Percentiles rank a stretch among this genome's conserved stretches.
Evolutionary conservation across 2,329 filamentous ascomycete genomes (phyloP).

Genomic region (Trichophyton simii): DNA sequence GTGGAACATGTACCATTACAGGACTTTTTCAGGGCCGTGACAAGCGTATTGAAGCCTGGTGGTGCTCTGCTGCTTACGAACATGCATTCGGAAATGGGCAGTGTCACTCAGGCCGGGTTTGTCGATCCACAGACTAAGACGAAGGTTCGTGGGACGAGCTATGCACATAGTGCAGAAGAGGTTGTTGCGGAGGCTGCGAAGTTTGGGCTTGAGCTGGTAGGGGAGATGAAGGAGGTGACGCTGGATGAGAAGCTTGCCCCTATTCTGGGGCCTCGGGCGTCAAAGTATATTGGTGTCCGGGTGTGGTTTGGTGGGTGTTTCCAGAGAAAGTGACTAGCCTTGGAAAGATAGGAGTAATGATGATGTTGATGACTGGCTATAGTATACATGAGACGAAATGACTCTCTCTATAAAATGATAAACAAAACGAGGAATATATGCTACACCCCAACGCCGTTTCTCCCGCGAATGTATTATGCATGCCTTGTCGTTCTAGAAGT

Average conservation of each 20-base stretch:
- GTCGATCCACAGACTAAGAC: constrained; percentile 39
- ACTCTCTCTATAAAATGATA: not conserved
- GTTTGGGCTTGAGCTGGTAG: constrained; percentile 35
- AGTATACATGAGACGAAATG: not conserved
- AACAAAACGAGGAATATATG: not conserved
- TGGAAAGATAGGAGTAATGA: not conserved
- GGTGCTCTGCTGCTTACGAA: constrained; percentile 51
- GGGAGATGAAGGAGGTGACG: constrained; percentile 31
- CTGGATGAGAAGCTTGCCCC: constrained; percentile 45
- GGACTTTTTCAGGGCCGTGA: constrained; percentile 44
- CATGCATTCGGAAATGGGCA: constrained; percentile 55
- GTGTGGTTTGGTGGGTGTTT: constrained; percentile 45
- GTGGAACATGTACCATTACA: constrained; percentile 49
- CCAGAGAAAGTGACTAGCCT: constrained; percentile 18
- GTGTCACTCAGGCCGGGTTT: constrained; percentile 49
- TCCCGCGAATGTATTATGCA: constrained; percentile 1
- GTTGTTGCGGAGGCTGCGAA: constrained; percentile 38
- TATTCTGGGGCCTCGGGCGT: constrained; percentile 46
- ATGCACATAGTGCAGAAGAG: constrained; percentile 42
- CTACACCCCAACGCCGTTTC: not conserved
- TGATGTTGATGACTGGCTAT: not conserved
- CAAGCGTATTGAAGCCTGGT: constrained; percentile 32
- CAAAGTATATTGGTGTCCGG: constrained; percentile 49
- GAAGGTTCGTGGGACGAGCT: constrained; percentile 50
- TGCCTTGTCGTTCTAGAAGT: constrained; percentile 30